Percentiles rank a stretch among this genome's conserved stretches.
Conservation (phyloP, 371 early-diverging fungal species). For the Zychaea mexicana region DNA sequence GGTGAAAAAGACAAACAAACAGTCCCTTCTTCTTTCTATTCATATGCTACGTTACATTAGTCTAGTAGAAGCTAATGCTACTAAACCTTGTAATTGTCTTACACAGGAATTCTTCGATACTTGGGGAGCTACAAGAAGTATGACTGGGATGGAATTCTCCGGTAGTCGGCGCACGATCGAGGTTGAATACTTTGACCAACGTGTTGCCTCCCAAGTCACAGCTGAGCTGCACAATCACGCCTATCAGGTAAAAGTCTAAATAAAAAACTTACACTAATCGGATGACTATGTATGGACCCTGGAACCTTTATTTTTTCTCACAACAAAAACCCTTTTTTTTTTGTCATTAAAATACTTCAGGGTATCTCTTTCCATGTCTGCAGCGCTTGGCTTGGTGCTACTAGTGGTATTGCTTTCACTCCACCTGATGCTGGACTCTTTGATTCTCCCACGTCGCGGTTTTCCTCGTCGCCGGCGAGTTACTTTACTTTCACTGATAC, state of each 20-base stretch:
- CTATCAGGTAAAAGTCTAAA: constrained; percentile 6
- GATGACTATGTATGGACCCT: background rate
- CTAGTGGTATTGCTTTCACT: background rate
- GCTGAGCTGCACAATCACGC: constrained; percentile 6
- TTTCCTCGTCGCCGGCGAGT: background rate
- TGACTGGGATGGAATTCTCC: background rate
- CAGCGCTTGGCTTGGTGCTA: background rate
- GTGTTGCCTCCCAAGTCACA: constrained; percentile 3
- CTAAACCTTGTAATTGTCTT: background rate
- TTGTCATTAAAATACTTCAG: background rate
- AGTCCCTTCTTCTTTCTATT: too few species aligned
- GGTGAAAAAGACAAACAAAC: too few species aligned
- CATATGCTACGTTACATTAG: too few species aligned
- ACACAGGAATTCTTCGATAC: constrained; percentile 5
- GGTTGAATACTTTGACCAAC: constrained; percentile 14
- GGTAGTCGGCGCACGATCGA: background rate
- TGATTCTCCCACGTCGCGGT: constrained; percentile 1
- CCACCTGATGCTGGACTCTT: background rate
- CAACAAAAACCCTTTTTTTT: background rate
- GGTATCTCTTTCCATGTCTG: background rate
- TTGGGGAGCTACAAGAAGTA: constrained; percentile 8
- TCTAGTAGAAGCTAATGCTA: too few species aligned
- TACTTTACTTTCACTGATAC: background rate
- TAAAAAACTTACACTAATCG: background rate
- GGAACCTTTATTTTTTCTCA: background rate